Base-by-base conservation (phyloP, 1,139 yeast genomes). In the Blastobotrys aristatus region DNA sequence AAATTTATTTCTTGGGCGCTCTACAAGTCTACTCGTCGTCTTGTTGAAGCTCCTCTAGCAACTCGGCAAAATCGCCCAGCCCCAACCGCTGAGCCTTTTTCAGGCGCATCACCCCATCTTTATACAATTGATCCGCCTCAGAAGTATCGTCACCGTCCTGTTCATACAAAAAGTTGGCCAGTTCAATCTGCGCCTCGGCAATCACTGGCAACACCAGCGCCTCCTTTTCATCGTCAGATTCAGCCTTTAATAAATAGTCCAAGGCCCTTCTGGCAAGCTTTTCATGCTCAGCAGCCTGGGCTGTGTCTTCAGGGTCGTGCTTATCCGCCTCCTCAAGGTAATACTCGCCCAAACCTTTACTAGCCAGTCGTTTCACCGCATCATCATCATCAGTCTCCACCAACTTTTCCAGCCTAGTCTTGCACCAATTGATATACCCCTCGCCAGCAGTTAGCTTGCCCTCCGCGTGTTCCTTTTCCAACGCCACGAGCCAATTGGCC, bases 101-200 rank as follows among this genome's bases (percentile, higher is more conserved):
- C 32, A 69, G 56, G 6, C 64, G 55, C 33, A 47, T 42, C 13
- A 63, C 90, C 0, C 97, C 97, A 49, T 76, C 74, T 22, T 68
- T 62, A 62, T 89, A 89, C 47, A 46, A 41, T 31, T 46, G 48
- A 45, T 50, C 44, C 37, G 52, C 44, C 30, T 48, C 50, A 14
- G 45, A 48, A 14, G 46, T 40, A 17, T 52, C 40, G 38, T 59
- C 42, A 53, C 54, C 44, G 13, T 16, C 20, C n/a, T 34, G 21
- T 24, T 24, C 27, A 34, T 17, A 34, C 42, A 76, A 72, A 50
- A 88, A 63, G 60, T 89, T 89, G 8, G 90, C 97, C 56, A 86
- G 69, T 13, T 84, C 77, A 32, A 90, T 85, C 61, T 79, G 73
- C 1, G 95, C 90, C 64, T 92, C 97, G 2, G 96, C 96, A 39